These are phyloP conservation scores for Elsinoe fawcettii DNA, from an alignment of 2,329 filamentous ascomycete genomes.

Conservation along the genomic window DNA sequence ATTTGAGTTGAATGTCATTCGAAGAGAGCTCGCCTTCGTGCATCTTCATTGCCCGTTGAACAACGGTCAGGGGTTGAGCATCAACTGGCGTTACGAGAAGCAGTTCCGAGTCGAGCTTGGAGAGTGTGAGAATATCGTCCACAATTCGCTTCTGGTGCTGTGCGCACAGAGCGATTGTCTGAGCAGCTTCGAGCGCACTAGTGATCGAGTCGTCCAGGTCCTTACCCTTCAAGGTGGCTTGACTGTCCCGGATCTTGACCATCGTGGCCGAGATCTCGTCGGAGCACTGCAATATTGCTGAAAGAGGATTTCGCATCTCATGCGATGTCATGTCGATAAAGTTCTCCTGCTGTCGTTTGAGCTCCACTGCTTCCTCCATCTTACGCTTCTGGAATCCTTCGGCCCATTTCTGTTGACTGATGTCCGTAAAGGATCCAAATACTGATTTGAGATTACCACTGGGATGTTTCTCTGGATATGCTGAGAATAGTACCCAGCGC, in stretches of 20 bases:
- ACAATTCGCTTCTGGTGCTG: conserved; percentile 74
- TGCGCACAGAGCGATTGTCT: conserved; percentile 69
- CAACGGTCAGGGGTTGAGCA: conserved; percentile 58
- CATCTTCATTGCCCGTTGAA: conserved; percentile 64
- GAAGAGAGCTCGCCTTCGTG: conserved; percentile 68
- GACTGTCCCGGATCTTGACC: conserved; percentile 38
- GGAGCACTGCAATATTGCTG: conserved; percentile 66
- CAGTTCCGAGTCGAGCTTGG: conserved; percentile 68
- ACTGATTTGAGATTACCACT: conserved; percentile 62
- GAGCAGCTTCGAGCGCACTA: conserved; percentile 62
- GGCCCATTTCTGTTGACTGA: conserved; percentile 77
- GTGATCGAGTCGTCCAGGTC: conserved; percentile 41
- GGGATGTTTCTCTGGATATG: conserved; percentile 62
- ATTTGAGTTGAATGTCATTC: conserved; percentile 58
- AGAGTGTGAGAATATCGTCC: conserved; percentile 66
- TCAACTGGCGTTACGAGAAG: conserved; percentile 64
- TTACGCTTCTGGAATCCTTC: conserved; percentile 71
- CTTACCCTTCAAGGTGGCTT: conserved; percentile 33
- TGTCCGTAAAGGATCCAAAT: conserved; percentile 76
- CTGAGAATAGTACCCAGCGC: conserved; percentile 71
- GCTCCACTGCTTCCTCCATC: conserved; percentile 71
- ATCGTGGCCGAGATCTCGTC: conserved; percentile 59
- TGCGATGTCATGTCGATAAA: conserved; percentile 74
- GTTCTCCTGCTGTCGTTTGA: conserved; percentile 73
- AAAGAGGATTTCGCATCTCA: conserved; percentile 66